These are phyloP conservation scores for Alternaria tenuissima DNA, from an alignment of 2,329 filamentous ascomycete genomes.

Conservation along the genomic window DNA sequence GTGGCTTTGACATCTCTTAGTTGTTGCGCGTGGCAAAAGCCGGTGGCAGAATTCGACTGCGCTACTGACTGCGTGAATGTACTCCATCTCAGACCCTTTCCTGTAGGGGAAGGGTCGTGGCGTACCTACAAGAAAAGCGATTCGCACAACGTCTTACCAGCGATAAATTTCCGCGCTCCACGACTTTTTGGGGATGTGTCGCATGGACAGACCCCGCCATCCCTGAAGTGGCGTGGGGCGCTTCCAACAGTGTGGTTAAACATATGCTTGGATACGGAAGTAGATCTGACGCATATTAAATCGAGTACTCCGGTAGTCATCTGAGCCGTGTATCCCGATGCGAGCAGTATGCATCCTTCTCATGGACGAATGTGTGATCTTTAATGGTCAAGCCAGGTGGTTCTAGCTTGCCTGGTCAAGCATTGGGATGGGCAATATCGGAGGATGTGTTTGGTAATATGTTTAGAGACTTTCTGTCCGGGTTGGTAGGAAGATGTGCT, in stretches of 20 bases:
- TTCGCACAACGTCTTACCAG: slow-evolving; percentile 29
- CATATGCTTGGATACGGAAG: slow-evolving; percentile 21
- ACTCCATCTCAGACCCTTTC: neutral
- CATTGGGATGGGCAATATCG: neutral
- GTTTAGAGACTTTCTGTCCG: neutral
- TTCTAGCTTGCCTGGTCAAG: neutral
- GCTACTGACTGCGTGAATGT: neutral
- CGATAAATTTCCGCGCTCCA: slow-evolving; percentile 19
- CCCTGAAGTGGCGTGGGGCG: slow-evolving; percentile 18
- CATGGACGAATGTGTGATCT: neutral
- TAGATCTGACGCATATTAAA: slow-evolving; percentile 20
- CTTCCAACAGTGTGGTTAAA: slow-evolving; percentile 23
- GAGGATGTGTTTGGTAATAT: neutral
- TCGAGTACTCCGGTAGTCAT: slow-evolving; percentile 17
- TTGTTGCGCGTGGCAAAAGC: neutral
- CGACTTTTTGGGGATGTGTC: slow-evolving; percentile 27
- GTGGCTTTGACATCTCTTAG: neutral
- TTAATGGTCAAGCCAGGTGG: neutral
- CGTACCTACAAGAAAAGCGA: slow-evolving; percentile 20
- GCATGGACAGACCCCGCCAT: slow-evolving; percentile 20
- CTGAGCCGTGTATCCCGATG: slow-evolving; percentile 20
- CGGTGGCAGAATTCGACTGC: neutral
- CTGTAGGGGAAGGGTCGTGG: slow-evolving; percentile 2
- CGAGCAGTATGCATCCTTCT: neutral
- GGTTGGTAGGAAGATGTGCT: neutral